Conservation (phyloP, 1,284 basidiomycete genomes). For the Singerocomus inundabilis region DNA sequence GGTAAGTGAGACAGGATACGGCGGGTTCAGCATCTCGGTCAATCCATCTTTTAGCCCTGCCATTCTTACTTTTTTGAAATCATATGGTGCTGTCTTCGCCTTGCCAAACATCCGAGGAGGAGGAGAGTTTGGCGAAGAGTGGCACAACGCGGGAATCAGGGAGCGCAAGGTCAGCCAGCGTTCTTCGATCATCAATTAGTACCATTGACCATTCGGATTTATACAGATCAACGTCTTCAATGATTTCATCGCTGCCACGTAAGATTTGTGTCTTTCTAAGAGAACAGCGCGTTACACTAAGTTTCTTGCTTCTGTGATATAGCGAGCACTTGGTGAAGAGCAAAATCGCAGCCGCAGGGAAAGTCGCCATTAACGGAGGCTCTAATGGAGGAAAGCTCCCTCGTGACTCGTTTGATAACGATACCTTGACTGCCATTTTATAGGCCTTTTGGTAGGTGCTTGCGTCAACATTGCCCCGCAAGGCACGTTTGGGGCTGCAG, state of each 20-base stretch:
- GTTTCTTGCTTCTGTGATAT: neutral
- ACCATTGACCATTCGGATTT: constrained; percentile 4
- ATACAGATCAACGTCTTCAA: constrained; percentile 71
- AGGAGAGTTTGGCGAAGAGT: constrained; percentile 80
- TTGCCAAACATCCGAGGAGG: constrained; percentile 81
- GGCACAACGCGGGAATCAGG: constrained; percentile 71
- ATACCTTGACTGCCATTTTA: constrained; percentile 9
- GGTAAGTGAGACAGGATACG: constrained; percentile 52
- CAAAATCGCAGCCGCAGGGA: constrained; percentile 68
- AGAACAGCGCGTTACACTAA: neutral
- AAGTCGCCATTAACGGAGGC: constrained; percentile 76
- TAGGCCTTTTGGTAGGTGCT: constrained; percentile 75
- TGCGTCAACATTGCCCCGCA: constrained; percentile 79
- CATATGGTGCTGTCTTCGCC: constrained; percentile 73
- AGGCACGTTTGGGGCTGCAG: constrained; percentile 75
- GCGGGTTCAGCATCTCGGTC: constrained; percentile 75
- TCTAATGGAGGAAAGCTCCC: constrained; percentile 67
- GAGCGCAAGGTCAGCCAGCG: constrained; percentile 61
- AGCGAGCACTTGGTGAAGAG: constrained; percentile 73
- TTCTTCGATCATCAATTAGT: neutral
- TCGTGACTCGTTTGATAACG: constrained; percentile 1
- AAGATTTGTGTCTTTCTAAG: constrained; percentile 27
- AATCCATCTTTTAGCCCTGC: constrained; percentile 71
- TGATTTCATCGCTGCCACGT: constrained; percentile 81
- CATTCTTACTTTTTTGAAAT: constrained; percentile 75